These are phyloP conservation scores for Auxenochlorella protothecoides DNA, from an alignment of 139 green algal species.

Conservation along the genomic window DNA sequence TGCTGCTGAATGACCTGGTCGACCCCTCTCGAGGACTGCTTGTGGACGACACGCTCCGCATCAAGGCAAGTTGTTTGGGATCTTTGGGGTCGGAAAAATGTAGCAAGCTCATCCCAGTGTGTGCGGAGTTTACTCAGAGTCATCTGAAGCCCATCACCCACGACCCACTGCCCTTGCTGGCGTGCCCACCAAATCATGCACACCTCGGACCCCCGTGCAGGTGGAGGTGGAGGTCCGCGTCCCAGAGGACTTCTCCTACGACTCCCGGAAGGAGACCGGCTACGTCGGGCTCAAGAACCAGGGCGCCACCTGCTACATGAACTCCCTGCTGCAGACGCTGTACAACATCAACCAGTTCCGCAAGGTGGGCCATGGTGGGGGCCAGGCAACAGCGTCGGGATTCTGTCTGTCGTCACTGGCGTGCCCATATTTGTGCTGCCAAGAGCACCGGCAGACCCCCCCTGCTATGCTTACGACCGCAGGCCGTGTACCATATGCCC, in stretches of 20 bases:
- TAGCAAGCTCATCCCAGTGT: not conserved
- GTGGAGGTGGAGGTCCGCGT: constrained; percentile 33
- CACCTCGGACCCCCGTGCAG: not conserved
- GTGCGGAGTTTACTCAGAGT: not conserved
- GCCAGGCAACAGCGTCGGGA: not conserved
- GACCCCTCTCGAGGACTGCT: constrained; percentile 49
- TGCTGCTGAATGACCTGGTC: constrained; percentile 48
- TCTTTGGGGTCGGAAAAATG: not conserved
- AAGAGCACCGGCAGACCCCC: not conserved
- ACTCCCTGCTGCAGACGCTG: constrained; percentile 94
- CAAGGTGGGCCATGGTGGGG: constrained; percentile 31
- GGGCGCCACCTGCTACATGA: constrained; percentile 99
- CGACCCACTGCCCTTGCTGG: not conserved
- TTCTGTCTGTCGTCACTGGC: not conserved
- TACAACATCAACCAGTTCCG: constrained; percentile 89
- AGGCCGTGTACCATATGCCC: constrained; percentile 96
- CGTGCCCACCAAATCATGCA: not conserved
- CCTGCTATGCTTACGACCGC: not conserved
- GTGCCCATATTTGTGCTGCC: not conserved
- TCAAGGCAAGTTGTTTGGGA: constrained; percentile 32
- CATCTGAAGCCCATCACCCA: not conserved
- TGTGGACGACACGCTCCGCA: constrained; percentile 42
- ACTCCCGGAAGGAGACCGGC: constrained; percentile 81
- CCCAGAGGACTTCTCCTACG: constrained; percentile 47
- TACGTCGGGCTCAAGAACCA: constrained; percentile 96